phyloP scores from a whole-genome alignment of 768 basidiomycete species.

The Strobilomyces dryophilus region DNA sequence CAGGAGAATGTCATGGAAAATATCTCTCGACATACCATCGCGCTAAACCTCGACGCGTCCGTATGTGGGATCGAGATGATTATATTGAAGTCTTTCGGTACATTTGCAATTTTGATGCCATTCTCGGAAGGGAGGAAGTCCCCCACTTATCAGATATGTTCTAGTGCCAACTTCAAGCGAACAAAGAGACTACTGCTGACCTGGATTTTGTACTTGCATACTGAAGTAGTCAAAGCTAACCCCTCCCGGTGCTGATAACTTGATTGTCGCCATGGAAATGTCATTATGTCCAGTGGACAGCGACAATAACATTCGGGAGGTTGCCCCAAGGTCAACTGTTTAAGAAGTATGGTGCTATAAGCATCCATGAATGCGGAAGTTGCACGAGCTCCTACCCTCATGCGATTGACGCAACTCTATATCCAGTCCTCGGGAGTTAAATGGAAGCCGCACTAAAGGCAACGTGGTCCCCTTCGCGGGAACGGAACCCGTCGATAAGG shows the following conservation, averaged over 20 bases:
- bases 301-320: slow-evolving; percentile 49
- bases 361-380: slow-evolving; percentile 12
- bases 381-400: slow-evolving; percentile 18
- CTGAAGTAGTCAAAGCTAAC: slow-evolving; percentile 43
- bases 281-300: slow-evolving; percentile 70
- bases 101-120: slow-evolving; percentile 43
- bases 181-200: slow-evolving; percentile 21
- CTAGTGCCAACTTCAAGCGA: slow-evolving; percentile 1
- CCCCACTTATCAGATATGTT: slow-evolving; percentile 12
- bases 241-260: slow-evolving; percentile 52
- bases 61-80: slow-evolving; percentile 61
- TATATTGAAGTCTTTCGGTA: slow-evolving; percentile 44
- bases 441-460: slow-evolving; percentile 56
- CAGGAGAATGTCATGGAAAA: background rate
- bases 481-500: slow-evolving; percentile 14
- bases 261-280: slow-evolving; percentile 49
- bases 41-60: slow-evolving; percentile 55
- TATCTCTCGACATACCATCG: slow-evolving; percentile 46
- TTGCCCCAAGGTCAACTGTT: slow-evolving; percentile 63
- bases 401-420: slow-evolving; percentile 58
- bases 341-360: slow-evolving; percentile 4
- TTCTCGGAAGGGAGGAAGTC: slow-evolving; percentile 39
- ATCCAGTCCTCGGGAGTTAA: slow-evolving; percentile 59
- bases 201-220: slow-evolving; percentile 35
- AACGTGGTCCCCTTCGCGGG: slow-evolving; percentile 29